phyloP scores from a whole-genome alignment of 306 rosid genomes.

The Dryas alaskensis region DNA sequence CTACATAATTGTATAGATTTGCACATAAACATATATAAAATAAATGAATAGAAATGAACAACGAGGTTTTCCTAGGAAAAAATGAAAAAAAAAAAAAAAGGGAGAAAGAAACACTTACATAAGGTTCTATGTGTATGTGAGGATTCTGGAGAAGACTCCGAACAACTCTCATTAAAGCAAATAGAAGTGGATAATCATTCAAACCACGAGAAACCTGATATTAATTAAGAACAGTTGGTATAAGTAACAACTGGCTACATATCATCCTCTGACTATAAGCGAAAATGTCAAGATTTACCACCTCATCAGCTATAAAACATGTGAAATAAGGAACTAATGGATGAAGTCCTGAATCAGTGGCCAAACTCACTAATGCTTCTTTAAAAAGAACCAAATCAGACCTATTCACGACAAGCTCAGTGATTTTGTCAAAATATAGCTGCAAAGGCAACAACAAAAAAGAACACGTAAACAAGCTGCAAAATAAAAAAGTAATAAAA shows the following conservation, averaged over 20 bases:
- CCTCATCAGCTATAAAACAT: slow-evolving; percentile 88
- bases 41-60: neutral
- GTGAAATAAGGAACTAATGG: slow-evolving; percentile 90
- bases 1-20: neutral
- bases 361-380: slow-evolving; percentile 77
- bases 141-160: slow-evolving; percentile 85
- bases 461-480: slow-evolving; percentile 12
- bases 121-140: slow-evolving; percentile 86
- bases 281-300: slow-evolving; percentile 30
- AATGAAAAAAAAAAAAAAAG: neutral
- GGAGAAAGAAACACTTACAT: slow-evolving; percentile 48
- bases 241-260: slow-evolving; percentile 1
- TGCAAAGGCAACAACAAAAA: slow-evolving; percentile 39
- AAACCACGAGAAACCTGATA: slow-evolving; percentile 77
- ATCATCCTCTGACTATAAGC: slow-evolving; percentile 8
- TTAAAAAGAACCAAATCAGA: slow-evolving; percentile 59
- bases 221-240: slow-evolving; percentile 12
- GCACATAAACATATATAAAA: neutral
- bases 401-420: slow-evolving; percentile 56
- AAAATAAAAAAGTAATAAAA: neutral
- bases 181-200: slow-evolving; percentile 55
- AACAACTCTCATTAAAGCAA: slow-evolving; percentile 85
- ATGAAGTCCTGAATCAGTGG: slow-evolving; percentile 91
- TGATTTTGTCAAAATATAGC: slow-evolving; percentile 85
- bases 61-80: neutral